Conservation (phyloP, 768 basidiomycete genomes). For the Collybiopsis confluens region DNA sequence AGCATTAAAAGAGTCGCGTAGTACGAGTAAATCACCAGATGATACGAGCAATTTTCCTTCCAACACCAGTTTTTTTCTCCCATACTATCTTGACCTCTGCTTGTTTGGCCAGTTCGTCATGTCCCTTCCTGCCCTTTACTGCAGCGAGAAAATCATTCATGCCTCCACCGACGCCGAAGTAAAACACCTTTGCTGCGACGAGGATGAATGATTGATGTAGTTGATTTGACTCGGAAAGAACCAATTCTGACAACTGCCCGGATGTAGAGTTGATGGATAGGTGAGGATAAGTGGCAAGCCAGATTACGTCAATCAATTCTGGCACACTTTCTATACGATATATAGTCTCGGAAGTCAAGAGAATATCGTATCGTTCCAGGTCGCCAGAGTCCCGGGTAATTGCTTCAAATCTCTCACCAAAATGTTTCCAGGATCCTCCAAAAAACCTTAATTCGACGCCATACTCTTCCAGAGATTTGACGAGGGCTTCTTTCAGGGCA, state of each 20-base stretch:
- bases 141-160: constrained; percentile 65
- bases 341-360: constrained; percentile 92
- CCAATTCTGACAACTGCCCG: not conserved
- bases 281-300: constrained; percentile 25
- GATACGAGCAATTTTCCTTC: constrained; percentile 64
- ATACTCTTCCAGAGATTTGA: constrained; percentile 45
- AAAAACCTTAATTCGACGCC: constrained; percentile 70
- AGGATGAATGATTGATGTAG: constrained; percentile 42
- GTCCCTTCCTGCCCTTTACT: constrained; percentile 28
- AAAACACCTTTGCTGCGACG: constrained; percentile 87
- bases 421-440: constrained; percentile 74
- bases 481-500: constrained; percentile 62
- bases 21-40: constrained; percentile 51
- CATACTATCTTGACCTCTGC: constrained; percentile 50
- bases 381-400: no score
- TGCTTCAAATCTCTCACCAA: no score
- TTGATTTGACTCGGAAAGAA: not conserved
- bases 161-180: constrained; percentile 95
- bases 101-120: not conserved
- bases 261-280: not conserved
- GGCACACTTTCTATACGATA: constrained; percentile 67
- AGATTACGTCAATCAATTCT: constrained; percentile 53
- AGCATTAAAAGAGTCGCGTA: no score
- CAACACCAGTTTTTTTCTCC: constrained; percentile 66
- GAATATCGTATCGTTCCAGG: constrained; percentile 48